These are phyloP conservation scores for Xerocomellus intermedius DNA, from an alignment of 768 basidiomycete genomes.

Conservation along the genomic window DNA sequence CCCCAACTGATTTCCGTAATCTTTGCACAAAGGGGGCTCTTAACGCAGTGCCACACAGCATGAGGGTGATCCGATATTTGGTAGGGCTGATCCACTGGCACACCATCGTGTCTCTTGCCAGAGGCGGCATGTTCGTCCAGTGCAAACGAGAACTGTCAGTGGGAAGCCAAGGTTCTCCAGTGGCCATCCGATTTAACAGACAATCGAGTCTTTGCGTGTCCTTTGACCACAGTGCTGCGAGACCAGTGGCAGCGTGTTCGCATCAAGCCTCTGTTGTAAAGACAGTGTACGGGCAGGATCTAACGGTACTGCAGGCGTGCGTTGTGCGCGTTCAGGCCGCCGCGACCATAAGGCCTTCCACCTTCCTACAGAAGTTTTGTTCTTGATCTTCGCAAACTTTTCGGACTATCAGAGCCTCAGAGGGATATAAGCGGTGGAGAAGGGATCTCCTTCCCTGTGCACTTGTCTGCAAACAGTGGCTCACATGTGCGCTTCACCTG, in stretches of 20 bases:
- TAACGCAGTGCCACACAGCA: no score
- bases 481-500: neutral
- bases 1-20: no score
- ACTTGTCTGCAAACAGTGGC: slow-evolving; percentile 1
- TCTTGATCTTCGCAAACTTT: neutral
- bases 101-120: no score
- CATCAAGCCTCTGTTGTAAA: neutral
- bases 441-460: neutral
- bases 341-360: neutral
- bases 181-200: neutral
- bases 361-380: neutral
- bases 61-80: no score
- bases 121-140: no score
- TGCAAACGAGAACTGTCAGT: no score
- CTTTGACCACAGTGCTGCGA: neutral
- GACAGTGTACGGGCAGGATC: no score
- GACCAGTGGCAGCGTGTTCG: neutral
- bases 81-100: no score
- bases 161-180: no score
- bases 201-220: neutral
- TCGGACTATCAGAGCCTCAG: no score
- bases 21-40: no score
- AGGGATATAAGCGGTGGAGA: neutral
- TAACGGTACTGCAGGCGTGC: neutral
- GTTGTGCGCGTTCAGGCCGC: neutral